Evolutionary conservation across 1,139 yeast genomes (phyloP), one percentile per base, ranked within the genome.

Genomic region (Diutina pseudorugosa): DNA sequence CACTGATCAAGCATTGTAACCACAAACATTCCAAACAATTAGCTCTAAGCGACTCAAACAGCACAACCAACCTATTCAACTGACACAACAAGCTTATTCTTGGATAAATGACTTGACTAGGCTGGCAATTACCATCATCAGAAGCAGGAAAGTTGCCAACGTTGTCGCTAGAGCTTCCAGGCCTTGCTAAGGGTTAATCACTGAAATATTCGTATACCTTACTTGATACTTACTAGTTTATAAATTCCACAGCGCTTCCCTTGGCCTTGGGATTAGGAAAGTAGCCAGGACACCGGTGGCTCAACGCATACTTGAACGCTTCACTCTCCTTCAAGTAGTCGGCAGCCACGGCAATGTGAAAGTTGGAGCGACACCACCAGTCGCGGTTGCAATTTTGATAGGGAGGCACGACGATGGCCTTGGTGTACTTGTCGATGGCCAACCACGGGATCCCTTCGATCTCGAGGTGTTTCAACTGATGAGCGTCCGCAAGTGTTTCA

Each of bases 291-390:
- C 47, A 43, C 30, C 23, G 30, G 19, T 43, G 47, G 33, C 33
- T 23, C 23, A 43, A 21, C 16, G 27, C 25, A 14, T 43, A 43
- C 16, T 20, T 43, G 19, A 43, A 43, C n/a, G 47, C 47, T 7
- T 16, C 16, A 11, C 33, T 43, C 33, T 43, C 33, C 16, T 25
- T 25, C 16, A 43, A 23, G 25, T 43, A 25, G 19, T 43, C 47
- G 16, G 47, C 47, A 9, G 47, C 47, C 4, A 43, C 47, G 18
- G 47, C 47, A 12, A 43, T n/a, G 12, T 43, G 47, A n/a, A 21
- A 43, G 33, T 43, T 43, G 2, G 33, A 23, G 20, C 47, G 47
- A 16, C 47, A 43, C 47, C 47, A 43, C 47, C 47, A 43, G 16
- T 43, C 47, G 8, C 25, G 23, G 33, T 14, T 43, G 47, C 47